Evolutionary conservation across 768 basidiomycete genomes (phyloP).

Genomic region (Suillus clintonianus): DNA sequence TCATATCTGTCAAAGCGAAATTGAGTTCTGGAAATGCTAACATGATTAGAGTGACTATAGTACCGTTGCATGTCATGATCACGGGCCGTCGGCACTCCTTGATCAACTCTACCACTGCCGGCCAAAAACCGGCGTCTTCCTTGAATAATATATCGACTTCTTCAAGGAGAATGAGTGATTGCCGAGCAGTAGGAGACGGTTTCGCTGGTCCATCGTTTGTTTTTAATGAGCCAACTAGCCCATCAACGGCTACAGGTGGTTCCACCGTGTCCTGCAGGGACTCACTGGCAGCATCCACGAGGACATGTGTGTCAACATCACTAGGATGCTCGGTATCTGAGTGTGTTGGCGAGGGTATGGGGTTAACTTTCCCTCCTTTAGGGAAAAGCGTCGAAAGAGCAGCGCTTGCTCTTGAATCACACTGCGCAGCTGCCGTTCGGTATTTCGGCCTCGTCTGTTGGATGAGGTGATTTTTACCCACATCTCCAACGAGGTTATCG

Average conservation of each 20-base stretch:
- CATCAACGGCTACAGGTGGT: constrained; percentile 7
- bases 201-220: background rate
- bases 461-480: constrained; percentile 90
- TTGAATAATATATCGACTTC: constrained; percentile 94
- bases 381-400: constrained; percentile 21
- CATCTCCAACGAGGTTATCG: constrained; percentile 83
- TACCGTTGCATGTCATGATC: constrained; percentile 94
- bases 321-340: constrained; percentile 16
- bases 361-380: constrained; percentile 8
- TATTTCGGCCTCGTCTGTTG: constrained; percentile 19
- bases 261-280: constrained; percentile 3
- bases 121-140: constrained; percentile 87
- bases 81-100: constrained; percentile 84
- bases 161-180: constrained; percentile 90
- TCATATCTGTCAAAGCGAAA: constrained; percentile 52
- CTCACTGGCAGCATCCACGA: constrained; percentile 5
- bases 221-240: background rate
- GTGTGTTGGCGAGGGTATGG: constrained; percentile 18
- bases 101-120: constrained; percentile 78
- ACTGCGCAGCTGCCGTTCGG: constrained; percentile 10
- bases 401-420: constrained; percentile 3
- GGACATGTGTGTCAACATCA: constrained; percentile 4
- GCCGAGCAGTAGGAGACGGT: constrained; percentile 46
- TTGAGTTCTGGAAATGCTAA: background rate
- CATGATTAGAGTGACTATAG: constrained; percentile 8